Percentiles rank a stretch among this genome's conserved stretches.
These are phyloP conservation scores for Strobilomyces dryophilus DNA, from an alignment of 768 basidiomycete species.

Conservation along the genomic window DNA sequence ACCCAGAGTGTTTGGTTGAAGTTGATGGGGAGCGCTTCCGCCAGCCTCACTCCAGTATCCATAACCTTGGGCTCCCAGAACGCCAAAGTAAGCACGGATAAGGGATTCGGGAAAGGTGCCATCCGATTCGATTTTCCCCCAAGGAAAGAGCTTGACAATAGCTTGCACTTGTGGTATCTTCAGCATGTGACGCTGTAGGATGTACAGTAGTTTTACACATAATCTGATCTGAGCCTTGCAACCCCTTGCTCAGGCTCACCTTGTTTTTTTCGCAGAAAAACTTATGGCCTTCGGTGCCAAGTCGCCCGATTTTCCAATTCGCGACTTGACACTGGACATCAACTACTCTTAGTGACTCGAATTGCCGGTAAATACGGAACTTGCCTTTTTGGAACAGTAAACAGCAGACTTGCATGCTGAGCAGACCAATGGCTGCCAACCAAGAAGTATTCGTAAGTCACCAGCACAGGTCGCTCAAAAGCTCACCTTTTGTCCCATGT, in stretches of 20 bases:
- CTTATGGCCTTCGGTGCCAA: constrained; percentile 31
- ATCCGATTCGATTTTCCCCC: constrained; percentile 41
- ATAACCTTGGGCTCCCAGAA: constrained; percentile 36
- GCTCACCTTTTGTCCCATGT: constrained; percentile 19
- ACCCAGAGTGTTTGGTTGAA: constrained; percentile 14
- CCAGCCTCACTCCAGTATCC: constrained; percentile 42
- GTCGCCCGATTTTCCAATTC: constrained; percentile 32
- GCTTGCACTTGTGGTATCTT: constrained; percentile 31
- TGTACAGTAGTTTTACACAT: not conserved
- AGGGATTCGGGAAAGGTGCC: constrained; percentile 35
- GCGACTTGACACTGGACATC: constrained; percentile 32
- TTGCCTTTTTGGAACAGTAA: constrained; percentile 29
- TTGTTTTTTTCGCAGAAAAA: constrained; percentile 33
- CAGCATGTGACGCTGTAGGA: constrained; percentile 35
- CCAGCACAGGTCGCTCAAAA: not conserved
- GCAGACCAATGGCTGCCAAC: constrained; percentile 25
- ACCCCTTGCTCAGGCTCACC: constrained; percentile 17
- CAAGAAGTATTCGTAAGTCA: not conserved
- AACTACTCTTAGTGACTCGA: not conserved
- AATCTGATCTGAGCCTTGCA: not conserved
- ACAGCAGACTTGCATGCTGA: constrained; percentile 27
- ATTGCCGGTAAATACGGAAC: not conserved
- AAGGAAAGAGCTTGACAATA: constrained; percentile 37
- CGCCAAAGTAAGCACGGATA: constrained; percentile 33
- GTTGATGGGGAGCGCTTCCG: constrained; percentile 31